phyloP scores from a whole-genome alignment of 2,329 filamentous ascomycete genomes.

The Colletotrichum scovillei region DNA sequence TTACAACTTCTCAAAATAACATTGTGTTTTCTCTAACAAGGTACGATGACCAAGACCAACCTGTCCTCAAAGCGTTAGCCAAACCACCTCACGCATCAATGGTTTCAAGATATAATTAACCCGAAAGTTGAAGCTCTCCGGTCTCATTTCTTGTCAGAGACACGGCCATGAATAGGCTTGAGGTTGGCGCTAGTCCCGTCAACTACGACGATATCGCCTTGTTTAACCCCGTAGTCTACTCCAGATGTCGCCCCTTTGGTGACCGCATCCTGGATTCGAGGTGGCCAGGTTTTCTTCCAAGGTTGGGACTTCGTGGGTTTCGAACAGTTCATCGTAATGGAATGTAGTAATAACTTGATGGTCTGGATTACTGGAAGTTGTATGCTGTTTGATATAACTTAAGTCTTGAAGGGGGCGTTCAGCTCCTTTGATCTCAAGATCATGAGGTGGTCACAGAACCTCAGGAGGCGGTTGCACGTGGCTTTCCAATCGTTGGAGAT shows the following conservation, averaged over 20 bases:
- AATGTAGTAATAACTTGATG: background rate
- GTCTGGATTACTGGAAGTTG: background rate
- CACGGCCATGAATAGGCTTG: background rate
- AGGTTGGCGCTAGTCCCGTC: slow-evolving; percentile 13
- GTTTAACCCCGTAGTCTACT: slow-evolving; percentile 4
- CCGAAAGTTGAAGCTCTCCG: background rate
- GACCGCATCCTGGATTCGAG: background rate
- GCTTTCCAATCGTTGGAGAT: background rate
- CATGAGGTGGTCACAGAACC: background rate
- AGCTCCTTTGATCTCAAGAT: background rate
- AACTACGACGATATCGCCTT: slow-evolving; percentile 10
- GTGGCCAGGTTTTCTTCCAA: slow-evolving; percentile 19
- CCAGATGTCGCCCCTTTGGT: background rate
- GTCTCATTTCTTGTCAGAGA: background rate
- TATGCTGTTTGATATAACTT: background rate
- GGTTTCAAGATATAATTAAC: background rate
- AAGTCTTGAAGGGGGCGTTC: background rate
- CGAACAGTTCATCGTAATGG: background rate
- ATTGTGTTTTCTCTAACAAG: too few species aligned
- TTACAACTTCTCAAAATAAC: too few species aligned
- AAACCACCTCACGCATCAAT: background rate
- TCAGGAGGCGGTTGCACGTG: background rate
- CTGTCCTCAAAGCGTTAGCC: background rate
- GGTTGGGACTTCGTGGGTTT: slow-evolving; percentile 4
- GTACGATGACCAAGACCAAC: too few species aligned